A percentile compares a stretch with the other conserved stretches of the same genome.
Evolutionary conservation across 1,284 basidiomycete species (phyloP).

Genomic region (Microbotryomycetes sp.): DNA sequence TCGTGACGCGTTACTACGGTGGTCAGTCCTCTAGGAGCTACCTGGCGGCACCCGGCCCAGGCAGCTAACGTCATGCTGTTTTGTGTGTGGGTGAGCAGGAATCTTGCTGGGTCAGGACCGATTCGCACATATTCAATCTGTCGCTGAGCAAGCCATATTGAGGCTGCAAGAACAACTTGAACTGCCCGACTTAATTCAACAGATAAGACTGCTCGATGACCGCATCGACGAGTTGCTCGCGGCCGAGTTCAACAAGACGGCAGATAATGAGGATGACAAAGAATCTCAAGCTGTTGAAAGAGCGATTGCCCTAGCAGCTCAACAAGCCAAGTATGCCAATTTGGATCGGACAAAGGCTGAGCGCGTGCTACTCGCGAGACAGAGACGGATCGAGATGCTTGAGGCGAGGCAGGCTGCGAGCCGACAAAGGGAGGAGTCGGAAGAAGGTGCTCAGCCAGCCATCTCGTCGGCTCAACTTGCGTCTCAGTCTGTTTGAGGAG

Average conservation of each 20-base stretch:
- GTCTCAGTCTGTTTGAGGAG: no score
- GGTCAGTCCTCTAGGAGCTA: conserved; percentile 34
- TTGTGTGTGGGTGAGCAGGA: conserved; percentile 43
- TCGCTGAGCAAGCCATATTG: conserved; percentile 63
- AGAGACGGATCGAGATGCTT: conserved; percentile 12
- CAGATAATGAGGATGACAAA: no score
- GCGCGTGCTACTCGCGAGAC: conserved; percentile 15
- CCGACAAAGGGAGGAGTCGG: no score
- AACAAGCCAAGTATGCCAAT: neutral
- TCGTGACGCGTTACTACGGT: conserved; percentile 63
- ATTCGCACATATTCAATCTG: conserved; percentile 71
- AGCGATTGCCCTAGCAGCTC: no score
- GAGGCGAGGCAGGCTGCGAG: neutral
- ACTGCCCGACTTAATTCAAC: conserved; percentile 54
- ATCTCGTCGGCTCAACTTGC: no score
- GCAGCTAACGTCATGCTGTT: neutral
- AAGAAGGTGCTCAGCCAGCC: no score
- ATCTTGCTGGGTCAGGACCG: conserved; percentile 60
- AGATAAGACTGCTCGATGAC: conserved; percentile 57
- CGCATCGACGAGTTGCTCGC: conserved; percentile 49
- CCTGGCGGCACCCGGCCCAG: neutral
- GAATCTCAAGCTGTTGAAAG: no score
- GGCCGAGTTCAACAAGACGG: neutral
- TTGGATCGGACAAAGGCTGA: conserved; percentile 15
- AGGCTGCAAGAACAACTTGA: conserved; percentile 60